These are phyloP conservation scores for Pezizomycotina sp. DNA, from an alignment of 2,329 filamentous ascomycete species.

Conservation along the genomic window DNA sequence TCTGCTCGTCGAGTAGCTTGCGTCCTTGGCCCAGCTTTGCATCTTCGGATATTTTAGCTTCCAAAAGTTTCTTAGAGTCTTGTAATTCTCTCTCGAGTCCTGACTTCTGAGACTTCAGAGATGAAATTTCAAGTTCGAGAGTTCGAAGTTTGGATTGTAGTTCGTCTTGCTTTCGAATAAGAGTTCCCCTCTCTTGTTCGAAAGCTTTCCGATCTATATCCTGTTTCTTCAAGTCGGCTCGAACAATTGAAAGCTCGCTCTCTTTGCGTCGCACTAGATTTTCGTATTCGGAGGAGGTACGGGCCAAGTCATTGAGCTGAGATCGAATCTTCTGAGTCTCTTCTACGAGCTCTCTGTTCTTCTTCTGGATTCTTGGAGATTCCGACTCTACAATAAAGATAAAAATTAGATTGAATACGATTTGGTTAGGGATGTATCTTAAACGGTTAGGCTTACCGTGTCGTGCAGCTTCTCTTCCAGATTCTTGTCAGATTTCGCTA, in stretches of 20 bases:
- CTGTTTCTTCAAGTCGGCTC: conserved; percentile 66
- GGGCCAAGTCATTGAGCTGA: conserved; percentile 71
- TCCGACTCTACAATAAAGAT: conserved; percentile 59
- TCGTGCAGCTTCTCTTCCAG: conserved; percentile 65
- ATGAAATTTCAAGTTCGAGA: conserved; percentile 72
- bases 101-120: conserved; percentile 65
- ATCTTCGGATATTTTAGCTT: conserved; percentile 79
- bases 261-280: conserved; percentile 87
- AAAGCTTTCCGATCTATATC: conserved; percentile 64
- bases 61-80: conserved; percentile 71
- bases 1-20: conserved; percentile 70
- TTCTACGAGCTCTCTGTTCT: conserved; percentile 57
- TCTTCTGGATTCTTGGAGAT: conserved; percentile 56
- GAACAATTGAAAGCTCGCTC: conserved; percentile 72
- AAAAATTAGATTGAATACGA: no score
- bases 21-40: conserved; percentile 66
- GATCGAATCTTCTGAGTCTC: conserved; percentile 73
- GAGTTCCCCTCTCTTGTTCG: conserved; percentile 57
- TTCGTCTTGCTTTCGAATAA: conserved; percentile 63
- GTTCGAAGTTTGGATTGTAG: conserved; percentile 61
- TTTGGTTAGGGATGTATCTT: conserved; percentile 2
- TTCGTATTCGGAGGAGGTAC: conserved; percentile 87
- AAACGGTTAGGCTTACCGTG: conserved; percentile 18
- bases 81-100: conserved; percentile 77
- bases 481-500: conserved; percentile 75